These are phyloP conservation scores for Cadophora sp. DNA, from an alignment of 2,329 filamentous ascomycete genomes.

Conservation along the genomic window DNA sequence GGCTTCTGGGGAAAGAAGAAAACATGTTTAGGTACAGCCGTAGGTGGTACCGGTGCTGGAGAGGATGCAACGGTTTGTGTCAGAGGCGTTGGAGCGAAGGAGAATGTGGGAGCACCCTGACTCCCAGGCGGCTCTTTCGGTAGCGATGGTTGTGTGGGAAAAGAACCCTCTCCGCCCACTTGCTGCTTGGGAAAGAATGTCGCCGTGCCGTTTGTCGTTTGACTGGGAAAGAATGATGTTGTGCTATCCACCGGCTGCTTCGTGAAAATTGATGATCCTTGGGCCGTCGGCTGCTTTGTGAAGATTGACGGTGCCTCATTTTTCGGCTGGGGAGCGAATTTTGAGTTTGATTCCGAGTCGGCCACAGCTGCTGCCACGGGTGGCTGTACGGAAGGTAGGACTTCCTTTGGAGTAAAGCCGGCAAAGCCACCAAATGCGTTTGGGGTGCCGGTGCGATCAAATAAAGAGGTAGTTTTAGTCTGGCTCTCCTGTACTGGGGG, in stretches of 20 bases:
- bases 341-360: neutral
- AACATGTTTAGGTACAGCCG: neutral
- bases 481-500: constrained; percentile 12
- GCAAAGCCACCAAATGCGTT: constrained; percentile 23
- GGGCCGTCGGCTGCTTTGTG: constrained; percentile 3
- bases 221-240: constrained; percentile 10
- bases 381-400: neutral
- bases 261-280: constrained; percentile 14
- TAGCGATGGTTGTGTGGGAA: neutral
- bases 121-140: neutral
- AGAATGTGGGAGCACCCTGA: constrained; percentile 11
- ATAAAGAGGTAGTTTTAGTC: constrained; percentile 28
- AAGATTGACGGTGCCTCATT: constrained; percentile 16
- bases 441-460: constrained; percentile 28
- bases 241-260: constrained; percentile 11
- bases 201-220: neutral
- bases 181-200: constrained; percentile 7
- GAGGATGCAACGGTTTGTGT: neutral
- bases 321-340: neutral
- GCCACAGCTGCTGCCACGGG: neutral
- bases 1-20: constrained; percentile 1
- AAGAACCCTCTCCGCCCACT: neutral
- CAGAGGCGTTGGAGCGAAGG: neutral
- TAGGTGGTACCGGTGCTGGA: neutral
- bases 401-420: neutral